Base-by-base conservation (phyloP, 106 monocot species). In the Dendrobium chrysotoxum region DNA sequence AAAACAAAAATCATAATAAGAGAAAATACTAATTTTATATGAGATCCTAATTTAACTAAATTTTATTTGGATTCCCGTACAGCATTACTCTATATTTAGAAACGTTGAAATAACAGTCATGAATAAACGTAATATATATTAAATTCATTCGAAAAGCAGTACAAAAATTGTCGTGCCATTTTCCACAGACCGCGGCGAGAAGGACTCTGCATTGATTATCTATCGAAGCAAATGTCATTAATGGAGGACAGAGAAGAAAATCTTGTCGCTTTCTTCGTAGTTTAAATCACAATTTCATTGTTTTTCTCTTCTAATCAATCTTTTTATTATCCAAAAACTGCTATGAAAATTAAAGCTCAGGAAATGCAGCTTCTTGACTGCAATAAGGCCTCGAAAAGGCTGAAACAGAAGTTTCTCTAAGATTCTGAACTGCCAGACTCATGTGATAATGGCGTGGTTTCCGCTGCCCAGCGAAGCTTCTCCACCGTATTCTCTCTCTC, bases 111-210 rank as follows among this genome's bases (percentile, higher is more conserved):
- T 35, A 35, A 53, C 17, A 35, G 35, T 35, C 35, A 35, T 35
- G 35, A 35, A 35, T 35, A 35, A 35, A 35, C 8, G 7, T 8
- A 46, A 46, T 46, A 46, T 46, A 46, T 46, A 35, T 65, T 21
- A 65, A 65, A 23, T 21, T 31, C 0, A 70, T 70, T 70, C 31
- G 31, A 28, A 28, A 38, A 71, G 12, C 11, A 71, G 38, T 35
- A 71, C 71, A 31, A 35, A 17, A 71, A 38, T 38, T 17, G 3
- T 31, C 38, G 71, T 71, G 71, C 35, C 64, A 71, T 35, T 7
- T 65, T 64, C 74, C 74, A 74, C 74, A 41, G 41, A 74, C 39
- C 39, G 40, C 74, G 74, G 74, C 74, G 74, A 41, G 17, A 41
- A 41, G 41, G 1, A 40, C 74, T 74, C 74, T 0, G 74, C 17